Evolutionary conservation across 441 rosid genomes (phyloP), one percentile per base, ranked within the genome.

Genomic region (Eruca vesicaria): DNA sequence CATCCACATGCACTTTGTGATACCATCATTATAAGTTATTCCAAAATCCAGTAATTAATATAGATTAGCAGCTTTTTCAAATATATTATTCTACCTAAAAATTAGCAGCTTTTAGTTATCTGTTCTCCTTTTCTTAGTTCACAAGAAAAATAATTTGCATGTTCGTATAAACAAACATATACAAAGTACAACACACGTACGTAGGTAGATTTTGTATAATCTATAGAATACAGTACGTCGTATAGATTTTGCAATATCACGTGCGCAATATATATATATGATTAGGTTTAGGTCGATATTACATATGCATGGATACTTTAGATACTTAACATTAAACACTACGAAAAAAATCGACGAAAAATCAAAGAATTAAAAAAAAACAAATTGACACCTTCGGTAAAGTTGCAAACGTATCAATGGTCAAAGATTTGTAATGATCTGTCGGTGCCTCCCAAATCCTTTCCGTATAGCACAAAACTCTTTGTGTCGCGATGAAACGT

Each of bases 1-100:
- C 73, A 72, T 69, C 76, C 77, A 82, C 79, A 80, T 76, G 82
- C 86, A 83, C 81, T 77, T 82, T 79, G 72, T 67, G 82, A 63
- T 63, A 72, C 77, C 80, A 81, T 76, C 78, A 86, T 86, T 69
- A 72, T 79, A 70, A 45, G 55, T 69, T 70, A 29, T 78, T 60
- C 59, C 15, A 28, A 12, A 69, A 28, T 38, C 56, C n/a, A 58
- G 23, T 10, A 74, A 72, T 63, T 21, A 71, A 63, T 65, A 72
- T 72, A 80, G 82, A 72, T 81, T 69, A 74, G 12, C 36, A 62
- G 75, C 57, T 35, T 33, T 33, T 1, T 7, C 10, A 33, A 33
- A 7, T 9, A 7, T 33, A 29, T 29, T 29, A 29, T 28, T 28
- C 0, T 6, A 6, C 35, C 5, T 63, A 72, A 68, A 79, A 82